These are phyloP conservation scores for Paecilomyces niveus DNA, from an alignment of 2,329 filamentous ascomycete genomes.

Conservation along the genomic window DNA sequence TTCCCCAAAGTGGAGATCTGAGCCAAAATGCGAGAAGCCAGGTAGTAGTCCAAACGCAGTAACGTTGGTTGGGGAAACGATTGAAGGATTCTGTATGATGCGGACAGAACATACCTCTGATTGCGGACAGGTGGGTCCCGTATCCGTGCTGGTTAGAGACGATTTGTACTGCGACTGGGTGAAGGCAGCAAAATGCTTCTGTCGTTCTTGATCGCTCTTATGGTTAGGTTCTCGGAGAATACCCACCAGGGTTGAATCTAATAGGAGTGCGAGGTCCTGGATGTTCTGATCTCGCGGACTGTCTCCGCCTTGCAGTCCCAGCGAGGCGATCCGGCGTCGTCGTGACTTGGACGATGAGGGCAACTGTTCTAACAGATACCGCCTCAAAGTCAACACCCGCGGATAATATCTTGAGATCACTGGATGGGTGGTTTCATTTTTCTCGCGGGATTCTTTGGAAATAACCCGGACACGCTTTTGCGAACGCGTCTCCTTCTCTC, in stretches of 20 bases:
- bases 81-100: background rate
- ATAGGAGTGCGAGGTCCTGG: constrained; percentile 44
- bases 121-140: constrained; percentile 47
- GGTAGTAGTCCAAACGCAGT: background rate
- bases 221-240: constrained; percentile 28
- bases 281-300: background rate
- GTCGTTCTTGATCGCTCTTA: constrained; percentile 31
- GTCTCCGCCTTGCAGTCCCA: constrained; percentile 11
- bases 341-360: constrained; percentile 56
- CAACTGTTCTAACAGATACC: constrained; percentile 61
- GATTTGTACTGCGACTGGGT: constrained; percentile 51
- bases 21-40: background rate
- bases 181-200: constrained; percentile 53
- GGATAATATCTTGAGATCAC: constrained; percentile 64
- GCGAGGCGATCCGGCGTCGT: constrained; percentile 37
- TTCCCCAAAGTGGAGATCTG: background rate
- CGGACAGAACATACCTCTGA: constrained; percentile 49
- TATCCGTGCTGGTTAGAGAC: constrained; percentile 26
- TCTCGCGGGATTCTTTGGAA: constrained; percentile 12
- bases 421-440: constrained; percentile 40
- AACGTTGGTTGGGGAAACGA: background rate
- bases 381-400: constrained; percentile 58
- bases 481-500: constrained; percentile 10
- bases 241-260: constrained; percentile 66
- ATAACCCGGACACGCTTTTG: constrained; percentile 19